phyloP scores from a whole-genome alignment of 164 flowering plant species.

The Stephania cephalantha region DNA sequence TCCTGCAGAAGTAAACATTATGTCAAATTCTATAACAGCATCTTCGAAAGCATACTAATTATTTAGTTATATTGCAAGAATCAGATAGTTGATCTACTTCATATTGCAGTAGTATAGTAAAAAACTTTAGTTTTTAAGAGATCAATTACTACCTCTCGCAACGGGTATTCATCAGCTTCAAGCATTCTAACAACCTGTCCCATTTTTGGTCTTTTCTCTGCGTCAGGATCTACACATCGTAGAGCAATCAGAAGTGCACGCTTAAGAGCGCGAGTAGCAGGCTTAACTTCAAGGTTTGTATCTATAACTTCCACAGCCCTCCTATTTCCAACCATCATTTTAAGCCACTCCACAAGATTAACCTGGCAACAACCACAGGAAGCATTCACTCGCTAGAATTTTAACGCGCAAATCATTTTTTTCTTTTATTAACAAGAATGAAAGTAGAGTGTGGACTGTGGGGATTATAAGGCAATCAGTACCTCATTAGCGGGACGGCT shows the following conservation, averaged over 20 bases:
- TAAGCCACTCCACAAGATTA: conserved; percentile 79
- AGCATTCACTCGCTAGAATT: background rate
- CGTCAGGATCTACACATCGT: conserved; percentile 67
- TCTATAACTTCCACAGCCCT: conserved; percentile 75
- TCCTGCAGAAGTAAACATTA: conserved; percentile 30
- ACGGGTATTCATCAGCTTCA: conserved; percentile 58
- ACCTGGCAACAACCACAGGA: conserved; percentile 32
- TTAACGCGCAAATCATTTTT: background rate
- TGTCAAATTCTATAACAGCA: background rate
- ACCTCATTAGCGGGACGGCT: conserved; percentile 68
- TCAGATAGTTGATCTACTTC: background rate
- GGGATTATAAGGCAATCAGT: background rate
- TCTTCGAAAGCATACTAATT: background rate
- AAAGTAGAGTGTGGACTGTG: background rate
- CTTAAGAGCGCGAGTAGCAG: conserved; percentile 55
- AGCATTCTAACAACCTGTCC: conserved; percentile 69
- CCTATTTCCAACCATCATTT: conserved; percentile 68
- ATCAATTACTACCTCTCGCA: conserved; percentile 43
- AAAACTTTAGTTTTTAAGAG: background rate
- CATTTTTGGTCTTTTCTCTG: conserved; percentile 69
- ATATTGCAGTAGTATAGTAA: background rate
- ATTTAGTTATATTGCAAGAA: background rate
- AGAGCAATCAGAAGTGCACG: conserved; percentile 59
- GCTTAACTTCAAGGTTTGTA: conserved; percentile 49
- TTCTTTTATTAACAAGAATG: background rate